phyloP scores from a whole-genome alignment of 108 stramenopile species.

The Fragilariopsis cylindrus region DNA sequence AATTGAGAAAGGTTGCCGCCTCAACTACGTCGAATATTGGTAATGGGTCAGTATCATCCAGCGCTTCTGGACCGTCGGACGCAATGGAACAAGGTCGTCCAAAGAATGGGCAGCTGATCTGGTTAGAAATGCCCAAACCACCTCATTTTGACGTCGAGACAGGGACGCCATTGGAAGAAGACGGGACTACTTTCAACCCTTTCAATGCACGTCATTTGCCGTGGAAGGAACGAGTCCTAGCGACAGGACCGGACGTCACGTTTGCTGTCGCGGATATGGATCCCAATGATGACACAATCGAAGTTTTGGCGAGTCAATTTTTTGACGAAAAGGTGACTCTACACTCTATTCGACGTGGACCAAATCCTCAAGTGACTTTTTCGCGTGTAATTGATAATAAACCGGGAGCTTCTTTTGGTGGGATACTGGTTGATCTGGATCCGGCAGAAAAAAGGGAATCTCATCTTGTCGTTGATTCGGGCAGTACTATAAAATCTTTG shows the following conservation, averaged over 20 bases:
- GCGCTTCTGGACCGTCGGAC: neutral
- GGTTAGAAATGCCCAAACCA: conserved; percentile 84
- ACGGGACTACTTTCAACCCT: conserved; percentile 84
- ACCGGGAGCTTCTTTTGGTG: conserved; percentile 90
- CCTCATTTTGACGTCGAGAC: conserved; percentile 58
- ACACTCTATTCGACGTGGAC: conserved; percentile 77
- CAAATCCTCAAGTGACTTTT: conserved; percentile 59
- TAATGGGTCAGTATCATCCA: conserved; percentile 12
- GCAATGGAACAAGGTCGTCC: conserved; percentile 22
- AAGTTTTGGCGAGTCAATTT: conserved; percentile 92
- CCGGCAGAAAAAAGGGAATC: conserved; percentile 11
- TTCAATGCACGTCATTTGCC: conserved; percentile 69
- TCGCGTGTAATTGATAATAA: conserved; percentile 74
- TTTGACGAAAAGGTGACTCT: conserved; percentile 79
- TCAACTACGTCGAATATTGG: neutral
- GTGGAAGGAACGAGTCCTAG: conserved; percentile 84
- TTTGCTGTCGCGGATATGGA: conserved; percentile 93
- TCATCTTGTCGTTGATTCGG: conserved; percentile 15
- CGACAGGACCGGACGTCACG: conserved; percentile 95
- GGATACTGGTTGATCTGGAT: conserved; percentile 83
- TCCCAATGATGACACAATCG: conserved; percentile 80
- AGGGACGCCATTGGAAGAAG: conserved; percentile 73
- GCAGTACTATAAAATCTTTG: conserved; percentile 79
- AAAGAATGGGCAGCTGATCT: conserved; percentile 73
- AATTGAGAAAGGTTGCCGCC: conserved; percentile 34